These are phyloP conservation scores for Epichloe scottii DNA, from an alignment of 2,329 filamentous ascomycete species.

Conservation along the genomic window DNA sequence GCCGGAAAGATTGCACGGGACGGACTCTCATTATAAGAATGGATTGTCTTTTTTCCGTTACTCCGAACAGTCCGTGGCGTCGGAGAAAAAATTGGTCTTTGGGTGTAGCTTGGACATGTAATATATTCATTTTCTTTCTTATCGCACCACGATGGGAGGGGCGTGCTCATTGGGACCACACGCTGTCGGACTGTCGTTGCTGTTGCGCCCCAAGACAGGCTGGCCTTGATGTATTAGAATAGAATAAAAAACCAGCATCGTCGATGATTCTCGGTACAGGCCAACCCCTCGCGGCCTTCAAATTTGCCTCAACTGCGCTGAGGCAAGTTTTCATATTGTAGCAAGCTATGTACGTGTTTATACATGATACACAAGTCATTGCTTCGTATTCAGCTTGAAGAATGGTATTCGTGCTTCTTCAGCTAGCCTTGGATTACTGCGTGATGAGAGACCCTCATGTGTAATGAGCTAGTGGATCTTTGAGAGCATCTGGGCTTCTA, in stretches of 20 bases:
- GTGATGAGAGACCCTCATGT: neutral
- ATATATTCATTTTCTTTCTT: too few relatives aligned
- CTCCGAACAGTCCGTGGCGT: neutral
- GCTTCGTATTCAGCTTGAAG: neutral
- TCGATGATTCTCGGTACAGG: too few relatives aligned
- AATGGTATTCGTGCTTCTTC: neutral
- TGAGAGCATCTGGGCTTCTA: slow-evolving; percentile 11
- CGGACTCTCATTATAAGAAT: too few relatives aligned
- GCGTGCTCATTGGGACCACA: too few relatives aligned
- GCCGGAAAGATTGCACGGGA: too few relatives aligned
- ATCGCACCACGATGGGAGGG: too few relatives aligned
- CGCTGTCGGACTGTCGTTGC: neutral
- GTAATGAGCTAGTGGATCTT: neutral
- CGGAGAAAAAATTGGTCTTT: neutral
- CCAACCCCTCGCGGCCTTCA: neutral
- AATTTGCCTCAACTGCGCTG: neutral
- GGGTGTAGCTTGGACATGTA: too few relatives aligned
- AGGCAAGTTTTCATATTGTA: neutral
- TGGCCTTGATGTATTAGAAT: neutral
- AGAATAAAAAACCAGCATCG: too few relatives aligned
- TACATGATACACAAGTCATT: neutral
- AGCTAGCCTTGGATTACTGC: neutral
- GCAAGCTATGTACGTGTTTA: neutral
- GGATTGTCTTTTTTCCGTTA: neutral
- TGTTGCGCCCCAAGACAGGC: neutral